These are phyloP conservation scores for Penicillium hordei DNA, from an alignment of 2,329 filamentous ascomycete species.

Conservation along the genomic window DNA sequence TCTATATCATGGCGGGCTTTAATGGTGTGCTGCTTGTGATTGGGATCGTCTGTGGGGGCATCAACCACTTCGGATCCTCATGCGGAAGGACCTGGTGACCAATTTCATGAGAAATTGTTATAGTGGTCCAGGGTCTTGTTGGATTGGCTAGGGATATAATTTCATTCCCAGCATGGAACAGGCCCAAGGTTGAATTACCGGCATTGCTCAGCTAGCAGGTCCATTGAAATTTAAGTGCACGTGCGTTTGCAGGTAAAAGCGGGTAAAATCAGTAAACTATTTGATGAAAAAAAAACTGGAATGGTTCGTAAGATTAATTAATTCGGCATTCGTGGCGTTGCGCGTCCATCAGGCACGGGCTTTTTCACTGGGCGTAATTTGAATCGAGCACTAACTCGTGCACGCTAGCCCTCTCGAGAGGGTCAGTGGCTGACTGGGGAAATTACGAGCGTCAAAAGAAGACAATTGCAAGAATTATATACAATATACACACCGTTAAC, in stretches of 20 bases:
- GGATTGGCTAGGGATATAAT: background rate
- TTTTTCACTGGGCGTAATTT: background rate
- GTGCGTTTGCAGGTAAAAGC: background rate
- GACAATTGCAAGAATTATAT: background rate
- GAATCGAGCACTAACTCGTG: background rate
- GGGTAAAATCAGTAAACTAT: background rate
- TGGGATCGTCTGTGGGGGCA: constrained; percentile 32
- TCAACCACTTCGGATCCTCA: constrained; percentile 22
- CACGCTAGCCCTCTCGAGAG: background rate
- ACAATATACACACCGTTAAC: no score
- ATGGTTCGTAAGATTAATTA: constrained; percentile 7
- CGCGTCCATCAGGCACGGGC: background rate
- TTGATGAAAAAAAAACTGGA: background rate
- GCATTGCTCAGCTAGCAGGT: background rate
- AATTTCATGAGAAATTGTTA: background rate
- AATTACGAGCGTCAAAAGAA: background rate
- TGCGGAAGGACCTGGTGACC: constrained; percentile 7
- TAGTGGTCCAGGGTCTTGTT: background rate
- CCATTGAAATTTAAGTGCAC: background rate
- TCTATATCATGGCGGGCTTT: constrained; percentile 91
- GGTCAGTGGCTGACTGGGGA: constrained; percentile 3
- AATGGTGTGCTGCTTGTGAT: constrained; percentile 67
- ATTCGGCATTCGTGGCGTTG: background rate
- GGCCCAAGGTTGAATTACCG: background rate
- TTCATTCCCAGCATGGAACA: background rate